Evolutionary conservation across 768 basidiomycete species (phyloP), one percentile per base, ranked within the genome.

Genomic region (Tylopilus intermedius): DNA sequence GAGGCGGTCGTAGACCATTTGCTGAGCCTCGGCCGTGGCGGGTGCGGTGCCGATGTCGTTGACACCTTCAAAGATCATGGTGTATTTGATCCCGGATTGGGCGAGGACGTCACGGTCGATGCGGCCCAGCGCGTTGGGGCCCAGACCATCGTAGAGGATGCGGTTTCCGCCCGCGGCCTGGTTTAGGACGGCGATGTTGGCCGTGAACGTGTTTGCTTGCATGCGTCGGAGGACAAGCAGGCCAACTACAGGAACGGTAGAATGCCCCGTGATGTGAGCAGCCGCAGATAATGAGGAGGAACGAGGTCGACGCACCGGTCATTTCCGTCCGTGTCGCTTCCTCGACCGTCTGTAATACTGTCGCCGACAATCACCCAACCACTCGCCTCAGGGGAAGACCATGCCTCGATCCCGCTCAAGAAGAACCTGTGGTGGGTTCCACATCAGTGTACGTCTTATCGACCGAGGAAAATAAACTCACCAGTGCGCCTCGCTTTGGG

Each of bases 361-460:
- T 47, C 55, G 11, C 55, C 37, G 26, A 58, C 15, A 11, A 50
- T 50, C 1, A 15, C 30, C 40, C 45, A 58, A 4, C 49, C 14
- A n/a, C 38, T 47, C 29, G 55, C 15, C 5, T 43, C 44, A 5
- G 10, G 40, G 14, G 44, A 22, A 18, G 46, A 37, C 54, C 57
- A 56, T 10, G 39, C 27, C n/a, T 57, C 47, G 8, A 58, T 42
- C 3, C 22, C 47, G 24, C 11, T 33, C 33, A 33, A 14, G 32
- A 43, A 58, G 35, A 57, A 52, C 43, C 50, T 57, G 22, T 4
- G 8, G 3, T 5, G 22, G 14, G 8, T 50, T 74, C 56, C 8
- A 38, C 9, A 21, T 49, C n/a, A 32, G 47, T 4, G 13, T 30
- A 13, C 9, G 24, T 8, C 29, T 1, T 14, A 9, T 18, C 13